Percentiles rank a stretch among this genome's conserved stretches.
Evolutionary conservation across 106 monocot genomes (phyloP).

Genomic region (Agapanthus africanus): DNA sequence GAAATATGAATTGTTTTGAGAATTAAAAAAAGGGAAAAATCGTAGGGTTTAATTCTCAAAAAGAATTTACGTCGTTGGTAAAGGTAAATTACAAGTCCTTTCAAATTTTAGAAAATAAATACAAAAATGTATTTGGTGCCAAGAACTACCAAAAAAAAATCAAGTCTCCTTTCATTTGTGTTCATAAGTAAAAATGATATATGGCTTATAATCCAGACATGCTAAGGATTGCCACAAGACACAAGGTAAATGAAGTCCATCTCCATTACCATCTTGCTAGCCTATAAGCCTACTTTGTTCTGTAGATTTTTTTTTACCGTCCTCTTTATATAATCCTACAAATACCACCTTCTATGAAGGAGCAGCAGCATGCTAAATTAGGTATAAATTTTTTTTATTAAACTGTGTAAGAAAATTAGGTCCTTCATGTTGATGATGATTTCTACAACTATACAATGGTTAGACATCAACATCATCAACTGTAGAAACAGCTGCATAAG

Average conservation of each 20-base stretch:
- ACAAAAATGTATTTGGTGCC: neutral
- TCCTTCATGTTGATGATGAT: too few relatives aligned
- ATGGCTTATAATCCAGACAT: neutral
- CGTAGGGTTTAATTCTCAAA: neutral
- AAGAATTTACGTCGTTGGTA: neutral
- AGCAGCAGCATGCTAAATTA: neutral
- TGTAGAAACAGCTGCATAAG: too few relatives aligned
- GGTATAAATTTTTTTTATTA: too few relatives aligned
- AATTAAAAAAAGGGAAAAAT: too few relatives aligned
- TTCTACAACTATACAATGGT: too few relatives aligned
- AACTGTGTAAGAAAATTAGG: too few relatives aligned
- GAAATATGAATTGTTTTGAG: too few relatives aligned
- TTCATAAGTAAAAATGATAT: neutral
- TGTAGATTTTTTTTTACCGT: neutral
- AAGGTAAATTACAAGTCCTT: neutral
- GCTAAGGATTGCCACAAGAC: too few relatives aligned
- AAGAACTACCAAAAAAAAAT: neutral
- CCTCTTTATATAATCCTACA: neutral
- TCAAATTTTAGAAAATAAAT: neutral
- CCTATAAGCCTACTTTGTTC: neutral
- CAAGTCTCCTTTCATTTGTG: neutral
- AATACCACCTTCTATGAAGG: neutral
- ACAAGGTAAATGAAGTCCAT: neutral
- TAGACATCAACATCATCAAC: too few relatives aligned
- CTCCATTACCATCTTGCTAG: neutral